A percentile compares a stretch with the other conserved stretches of the same genome.
Conservation (phyloP, 768 basidiomycete species). For the Lenzites betulinus region DNA sequence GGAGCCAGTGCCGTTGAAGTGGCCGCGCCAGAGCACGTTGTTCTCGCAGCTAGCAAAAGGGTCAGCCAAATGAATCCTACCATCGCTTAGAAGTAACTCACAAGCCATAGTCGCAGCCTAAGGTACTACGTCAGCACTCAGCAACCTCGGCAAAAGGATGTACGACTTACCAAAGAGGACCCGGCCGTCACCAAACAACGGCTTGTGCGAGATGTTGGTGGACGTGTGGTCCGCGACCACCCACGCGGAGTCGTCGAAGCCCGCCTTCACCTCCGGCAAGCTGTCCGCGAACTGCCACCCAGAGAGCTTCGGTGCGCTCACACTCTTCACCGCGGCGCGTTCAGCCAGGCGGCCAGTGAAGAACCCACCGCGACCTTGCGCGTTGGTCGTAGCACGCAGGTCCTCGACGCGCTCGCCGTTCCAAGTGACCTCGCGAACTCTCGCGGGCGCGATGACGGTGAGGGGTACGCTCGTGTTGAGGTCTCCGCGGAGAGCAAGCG, state of each 20-base stretch:
- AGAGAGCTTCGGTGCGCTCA: constrained; percentile 50
- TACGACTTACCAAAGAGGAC: constrained; percentile 59
- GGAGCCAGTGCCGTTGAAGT: constrained; percentile 63
- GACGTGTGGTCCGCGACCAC: constrained; percentile 65
- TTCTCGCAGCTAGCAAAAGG: constrained; percentile 68
- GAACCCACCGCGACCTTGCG: constrained; percentile 52
- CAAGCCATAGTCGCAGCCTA: constrained; percentile 83
- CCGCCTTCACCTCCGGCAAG: constrained; percentile 63
- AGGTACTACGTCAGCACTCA: not conserved
- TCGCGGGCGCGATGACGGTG: constrained; percentile 62
- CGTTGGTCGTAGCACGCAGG: constrained; percentile 40
- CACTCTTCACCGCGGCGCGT: constrained; percentile 33
- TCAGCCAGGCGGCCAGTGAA: constrained; percentile 50
- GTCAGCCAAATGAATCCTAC: constrained; percentile 1
- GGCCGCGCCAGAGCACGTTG: constrained; percentile 78
- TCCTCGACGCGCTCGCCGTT: constrained; percentile 53
- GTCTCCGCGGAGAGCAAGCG: constrained; percentile 68
- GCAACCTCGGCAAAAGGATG: too few relatives aligned
- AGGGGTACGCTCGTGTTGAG: constrained; percentile 60
- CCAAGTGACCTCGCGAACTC: constrained; percentile 62
- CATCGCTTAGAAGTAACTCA: constrained; percentile 37
- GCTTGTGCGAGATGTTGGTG: constrained; percentile 72
- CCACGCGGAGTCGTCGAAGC: constrained; percentile 69
- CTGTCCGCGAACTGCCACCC: constrained; percentile 79
- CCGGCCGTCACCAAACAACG: constrained; percentile 72